Percentiles rank a stretch among this genome's conserved stretches.
Evolutionary conservation across 2,329 filamentous ascomycete genomes (phyloP).

Genomic region (Colletotrichum viniferum): DNA sequence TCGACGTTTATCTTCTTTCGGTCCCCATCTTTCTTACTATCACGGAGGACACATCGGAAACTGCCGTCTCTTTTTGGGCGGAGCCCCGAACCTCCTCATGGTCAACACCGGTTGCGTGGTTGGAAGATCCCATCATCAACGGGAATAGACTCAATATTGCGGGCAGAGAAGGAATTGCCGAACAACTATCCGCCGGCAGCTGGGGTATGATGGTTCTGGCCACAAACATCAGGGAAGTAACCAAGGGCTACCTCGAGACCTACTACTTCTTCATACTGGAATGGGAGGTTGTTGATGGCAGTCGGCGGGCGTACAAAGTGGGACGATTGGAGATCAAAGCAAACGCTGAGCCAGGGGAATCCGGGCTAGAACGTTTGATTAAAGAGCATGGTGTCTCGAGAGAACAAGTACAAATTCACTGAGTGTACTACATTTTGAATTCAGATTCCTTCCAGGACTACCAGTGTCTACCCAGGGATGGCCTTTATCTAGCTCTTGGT

Average conservation of each 20-base stretch:
- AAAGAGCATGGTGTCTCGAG: background rate
- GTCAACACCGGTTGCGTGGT: background rate
- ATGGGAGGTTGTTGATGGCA: background rate
- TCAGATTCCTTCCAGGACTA: accelerated
- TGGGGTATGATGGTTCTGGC: background rate
- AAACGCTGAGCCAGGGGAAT: background rate
- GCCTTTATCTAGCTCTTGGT: background rate
- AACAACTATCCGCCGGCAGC: background rate
- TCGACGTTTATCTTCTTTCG: background rate
- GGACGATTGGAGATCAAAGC: background rate
- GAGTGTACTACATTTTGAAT: background rate
- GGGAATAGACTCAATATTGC: background rate
- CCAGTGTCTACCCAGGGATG: background rate
- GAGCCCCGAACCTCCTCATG: background rate
- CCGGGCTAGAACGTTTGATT: background rate
- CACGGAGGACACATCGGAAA: background rate
- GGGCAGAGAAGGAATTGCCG: background rate
- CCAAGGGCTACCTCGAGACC: background rate
- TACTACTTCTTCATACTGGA: background rate
- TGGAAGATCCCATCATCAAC: background rate
- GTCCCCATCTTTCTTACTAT: background rate
- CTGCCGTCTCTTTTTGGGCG: background rate
- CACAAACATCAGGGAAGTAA: background rate
- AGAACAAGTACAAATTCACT: background rate
- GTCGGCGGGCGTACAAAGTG: background rate